Evolutionary conservation across 805 yeast genomes (phyloP), one percentile per base, ranked within the genome.

Genomic region (Lipomyces starkeyi): DNA sequence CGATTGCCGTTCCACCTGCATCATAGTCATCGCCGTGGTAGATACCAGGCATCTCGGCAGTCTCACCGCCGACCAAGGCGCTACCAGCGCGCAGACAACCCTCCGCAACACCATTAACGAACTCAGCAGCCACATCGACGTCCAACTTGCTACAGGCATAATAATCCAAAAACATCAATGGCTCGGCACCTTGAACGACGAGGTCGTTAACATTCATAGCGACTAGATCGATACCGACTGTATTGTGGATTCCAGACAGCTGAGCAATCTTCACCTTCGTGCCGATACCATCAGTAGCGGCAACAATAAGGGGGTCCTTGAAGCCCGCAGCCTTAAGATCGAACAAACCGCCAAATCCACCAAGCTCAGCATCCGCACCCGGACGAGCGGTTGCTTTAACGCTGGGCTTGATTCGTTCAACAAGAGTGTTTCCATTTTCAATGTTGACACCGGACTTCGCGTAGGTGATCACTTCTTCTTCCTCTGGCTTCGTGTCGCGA

Each of bases 21-120:
- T 95, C 99, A 78, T 95, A 95, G 80, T 95, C 98, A 43, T 96
- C 97, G 65, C 88, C 92, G 68, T 89, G 91, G 76, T 95, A 95
- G 91, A 95, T 91, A 73, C 99, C 99, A 34, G 99, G 99, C 99
- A 95, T 95, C 83, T 95, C 99, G 64, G 97, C 90, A 52, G 99
- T 95, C 81, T 95, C 99, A 73, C 99, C 99, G 65, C 99, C 99
- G 63, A 95, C 97, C 67, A 95, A 84, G 5, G 99, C 99, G 85
- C 99, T 94, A 11, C 97, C 97, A 43, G 98, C 91, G 73, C 87
- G 86, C 72, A 89, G 88, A 83, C 99, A 95, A 66, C 99, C 99
- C 71, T 91, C 91, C 60, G 97, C 98, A 71, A 95, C 99, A 80
- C 99, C 98, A 69, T 86, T 83, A 52, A 95, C 98, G 74, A 95